phyloP scores from a whole-genome alignment of 805 yeast species.

The Tetrapisispora fleetii region DNA sequence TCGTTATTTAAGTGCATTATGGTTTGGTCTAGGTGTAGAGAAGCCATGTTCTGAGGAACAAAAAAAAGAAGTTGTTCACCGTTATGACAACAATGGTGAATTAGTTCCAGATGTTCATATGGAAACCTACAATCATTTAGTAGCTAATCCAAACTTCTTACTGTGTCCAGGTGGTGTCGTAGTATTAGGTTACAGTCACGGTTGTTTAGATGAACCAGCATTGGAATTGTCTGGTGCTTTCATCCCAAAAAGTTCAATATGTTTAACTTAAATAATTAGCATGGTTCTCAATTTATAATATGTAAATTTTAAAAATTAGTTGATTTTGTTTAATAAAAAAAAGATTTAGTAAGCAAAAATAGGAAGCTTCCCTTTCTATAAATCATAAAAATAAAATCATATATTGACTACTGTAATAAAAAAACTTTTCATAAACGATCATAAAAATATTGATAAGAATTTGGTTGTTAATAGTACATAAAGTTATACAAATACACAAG shows the following conservation, averaged over 20 bases:
- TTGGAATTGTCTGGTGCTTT: conserved; percentile 77
- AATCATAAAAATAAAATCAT: no score
- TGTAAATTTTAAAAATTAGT: not conserved
- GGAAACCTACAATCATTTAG: conserved; percentile 28
- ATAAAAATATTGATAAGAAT: no score
- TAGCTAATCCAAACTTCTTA: conserved; percentile 65
- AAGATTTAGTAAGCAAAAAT: not conserved
- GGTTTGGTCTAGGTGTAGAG: conserved; percentile 45
- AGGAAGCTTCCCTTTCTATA: no score
- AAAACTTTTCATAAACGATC: no score
- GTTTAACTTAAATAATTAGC: conserved; percentile 27
- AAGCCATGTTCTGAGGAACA: conserved; percentile 18
- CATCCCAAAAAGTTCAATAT: conserved; percentile 40
- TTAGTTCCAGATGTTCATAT: conserved; percentile 29
- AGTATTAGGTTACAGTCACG: conserved; percentile 82
- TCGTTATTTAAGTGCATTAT: conserved; percentile 80
- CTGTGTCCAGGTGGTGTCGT: conserved; percentile 95
- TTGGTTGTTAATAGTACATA: not conserved
- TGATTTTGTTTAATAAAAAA: not conserved
- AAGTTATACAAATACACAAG: not conserved
- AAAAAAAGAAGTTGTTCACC: conserved; percentile 9
- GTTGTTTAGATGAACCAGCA: conserved; percentile 79
- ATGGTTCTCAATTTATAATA: conserved; percentile 3
- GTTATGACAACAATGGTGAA: conserved; percentile 18
- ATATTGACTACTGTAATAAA: not conserved